A percentile compares a stretch with the other conserved stretches of the same genome.
Evolutionary conservation across 106 monocot species (phyloP).

Genomic region (Dioscorea zingiberensis): DNA sequence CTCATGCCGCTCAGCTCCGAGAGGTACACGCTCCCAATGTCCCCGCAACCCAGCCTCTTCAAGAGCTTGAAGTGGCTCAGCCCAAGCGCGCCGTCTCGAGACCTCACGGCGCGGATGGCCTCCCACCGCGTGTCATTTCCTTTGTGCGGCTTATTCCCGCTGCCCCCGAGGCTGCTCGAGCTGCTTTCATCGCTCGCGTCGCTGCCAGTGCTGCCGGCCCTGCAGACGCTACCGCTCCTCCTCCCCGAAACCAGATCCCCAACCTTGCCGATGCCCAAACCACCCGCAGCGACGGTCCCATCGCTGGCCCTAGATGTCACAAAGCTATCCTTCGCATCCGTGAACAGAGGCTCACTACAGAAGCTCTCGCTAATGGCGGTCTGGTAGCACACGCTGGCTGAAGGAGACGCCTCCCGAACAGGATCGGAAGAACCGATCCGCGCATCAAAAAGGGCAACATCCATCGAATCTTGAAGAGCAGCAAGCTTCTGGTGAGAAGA

Average conservation of each 20-base stretch:
- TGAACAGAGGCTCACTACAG: neutral
- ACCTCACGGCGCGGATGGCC: neutral
- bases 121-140: neutral
- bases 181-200: neutral
- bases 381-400: neutral
- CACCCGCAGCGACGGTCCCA: neutral
- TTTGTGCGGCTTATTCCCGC: neutral
- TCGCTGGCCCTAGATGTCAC: neutral
- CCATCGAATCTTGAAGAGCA: neutral
- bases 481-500: neutral
- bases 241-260: neutral
- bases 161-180: neutral
- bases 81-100: neutral
- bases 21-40: conserved; percentile 1
- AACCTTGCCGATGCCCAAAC: neutral
- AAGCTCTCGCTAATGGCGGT: neutral
- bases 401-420: neutral
- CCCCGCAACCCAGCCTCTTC: neutral
- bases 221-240: neutral
- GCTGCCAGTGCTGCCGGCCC: neutral
- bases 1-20: neutral
- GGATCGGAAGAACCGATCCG: neutral
- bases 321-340: neutral
- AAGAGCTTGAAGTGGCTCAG: neutral
- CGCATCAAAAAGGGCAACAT: neutral